Conservation (phyloP, 139 green algal genomes). For the Chlorella sp. region DNA sequence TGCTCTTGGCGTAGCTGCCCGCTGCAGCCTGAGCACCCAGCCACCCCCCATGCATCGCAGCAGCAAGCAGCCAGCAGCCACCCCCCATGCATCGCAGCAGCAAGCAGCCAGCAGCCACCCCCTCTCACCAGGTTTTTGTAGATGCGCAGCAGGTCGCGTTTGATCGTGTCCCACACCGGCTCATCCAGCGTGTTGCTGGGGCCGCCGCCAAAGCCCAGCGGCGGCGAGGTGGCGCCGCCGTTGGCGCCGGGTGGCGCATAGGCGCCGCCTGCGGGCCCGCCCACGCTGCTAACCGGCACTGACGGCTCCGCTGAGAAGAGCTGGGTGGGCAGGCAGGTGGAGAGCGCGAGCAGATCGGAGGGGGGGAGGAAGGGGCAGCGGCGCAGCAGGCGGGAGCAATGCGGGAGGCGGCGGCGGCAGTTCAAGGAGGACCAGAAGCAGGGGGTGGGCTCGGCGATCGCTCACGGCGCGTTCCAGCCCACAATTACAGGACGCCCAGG, state of each 20-base stretch:
- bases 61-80: too few species aligned
- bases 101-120: background rate
- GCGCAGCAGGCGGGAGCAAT: background rate
- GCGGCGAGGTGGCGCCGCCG: background rate
- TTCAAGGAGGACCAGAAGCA: background rate
- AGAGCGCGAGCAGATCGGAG: background rate
- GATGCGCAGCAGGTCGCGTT: conserved; percentile 90
- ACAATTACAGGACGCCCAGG: background rate
- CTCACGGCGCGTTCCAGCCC: background rate
- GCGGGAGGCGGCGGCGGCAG: background rate
- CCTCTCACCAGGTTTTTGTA: conserved; percentile 75
- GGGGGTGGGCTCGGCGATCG: background rate
- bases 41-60: too few species aligned
- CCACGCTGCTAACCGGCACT: conserved; percentile 25
- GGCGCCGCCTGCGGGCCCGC: background rate
- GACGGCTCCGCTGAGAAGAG: conserved; percentile 31
- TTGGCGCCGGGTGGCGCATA: background rate
- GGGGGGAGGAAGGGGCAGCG: background rate
- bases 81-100: background rate
- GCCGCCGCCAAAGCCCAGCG: conserved; percentile 30
- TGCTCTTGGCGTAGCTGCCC: too few species aligned
- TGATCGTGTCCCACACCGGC: conserved; percentile 86
- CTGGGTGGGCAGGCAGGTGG: background rate
- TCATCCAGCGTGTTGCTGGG: conserved; percentile 93
- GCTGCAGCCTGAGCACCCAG: too few species aligned